These are phyloP conservation scores for Hypoxylon sp. DNA, from an alignment of 2,329 filamentous ascomycete species.

Conservation along the genomic window DNA sequence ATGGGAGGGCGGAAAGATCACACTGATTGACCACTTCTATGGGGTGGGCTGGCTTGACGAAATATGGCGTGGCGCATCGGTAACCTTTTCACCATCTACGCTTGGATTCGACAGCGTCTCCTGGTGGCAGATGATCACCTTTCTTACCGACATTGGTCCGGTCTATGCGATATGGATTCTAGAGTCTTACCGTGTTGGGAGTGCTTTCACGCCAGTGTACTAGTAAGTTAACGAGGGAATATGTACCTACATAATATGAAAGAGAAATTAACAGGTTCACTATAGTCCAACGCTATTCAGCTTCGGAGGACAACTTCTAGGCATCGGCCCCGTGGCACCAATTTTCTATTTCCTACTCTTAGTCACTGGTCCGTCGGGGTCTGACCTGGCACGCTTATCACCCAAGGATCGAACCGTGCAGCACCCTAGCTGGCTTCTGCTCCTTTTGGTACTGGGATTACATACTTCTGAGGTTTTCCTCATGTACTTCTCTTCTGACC, in stretches of 20 bases:
- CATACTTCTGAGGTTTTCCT: conserved; percentile 36
- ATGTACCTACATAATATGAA: too few species aligned
- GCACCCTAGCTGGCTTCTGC: conserved; percentile 5
- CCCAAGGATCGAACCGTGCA: conserved; percentile 7
- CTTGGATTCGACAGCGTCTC: conserved; percentile 33
- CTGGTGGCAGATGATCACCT: conserved; percentile 40
- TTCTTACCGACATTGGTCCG: conserved; percentile 38
- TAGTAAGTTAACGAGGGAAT: conserved; percentile 30
- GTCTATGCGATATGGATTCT: conserved; percentile 39
- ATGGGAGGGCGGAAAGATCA: conserved; percentile 32
- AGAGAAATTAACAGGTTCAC: neutral
- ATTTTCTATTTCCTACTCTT: conserved; percentile 34
- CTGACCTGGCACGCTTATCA: conserved; percentile 18
- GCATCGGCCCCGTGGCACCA: conserved; percentile 22
- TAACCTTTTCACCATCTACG: conserved; percentile 33
- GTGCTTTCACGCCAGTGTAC: conserved; percentile 31
- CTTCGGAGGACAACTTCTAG: conserved; percentile 24
- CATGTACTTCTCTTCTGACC: conserved; percentile 33
- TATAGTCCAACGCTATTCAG: conserved; percentile 29
- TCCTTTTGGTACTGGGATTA: conserved; percentile 33
- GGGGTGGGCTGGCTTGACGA: conserved; percentile 27
- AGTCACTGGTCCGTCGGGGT: conserved; percentile 24
- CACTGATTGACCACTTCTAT: conserved; percentile 34
- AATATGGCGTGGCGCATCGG: conserved; percentile 29
- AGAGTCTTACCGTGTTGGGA: conserved; percentile 33